Evolutionary conservation across 768 basidiomycete species (phyloP), one percentile per base, ranked within the genome.

Genomic region (Lentinula guzmanii): DNA sequence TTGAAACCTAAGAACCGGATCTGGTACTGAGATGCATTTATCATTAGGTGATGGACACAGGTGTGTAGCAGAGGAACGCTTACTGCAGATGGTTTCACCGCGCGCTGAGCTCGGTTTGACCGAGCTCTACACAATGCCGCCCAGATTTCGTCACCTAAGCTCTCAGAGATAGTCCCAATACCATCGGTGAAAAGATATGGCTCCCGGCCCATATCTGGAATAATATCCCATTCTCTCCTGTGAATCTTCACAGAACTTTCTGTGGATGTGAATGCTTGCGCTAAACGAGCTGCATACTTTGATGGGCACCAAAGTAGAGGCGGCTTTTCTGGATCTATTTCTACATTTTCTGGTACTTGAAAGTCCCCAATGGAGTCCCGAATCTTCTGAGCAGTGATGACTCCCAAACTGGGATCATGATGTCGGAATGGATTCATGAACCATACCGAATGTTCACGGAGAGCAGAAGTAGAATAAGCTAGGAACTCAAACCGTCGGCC

Each of bases 1-100:
- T 95, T 95, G 72, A 79, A 91, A 18, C 90, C 92, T 50, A 93
- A 70, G 69, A 93, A 89, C 51, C 93, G 85, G 53, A 93, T 92
- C 74, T 90, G 90, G 69, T 86, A 89, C 81, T 89, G 59, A 28
- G n/a, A 48, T 28, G 37, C 62, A 56, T 5, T 61, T 6, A 61
- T 24, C 28, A 39, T 42, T n/a, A 62, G 33, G 2, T 60, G 2
- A 5, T 53, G 31, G 2, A n/a, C 48, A 13, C 5, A n/a, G 3
- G 28, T 28, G 3, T 28, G 3, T 41, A 28, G 10, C 41, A 9
- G 51, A n/a, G 8, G 15, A 31, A 66, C 28, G 75, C 85, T 75
- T 65, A 90, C 89, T 4, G 83, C 89, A 51, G 82, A 83, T 15
- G 89, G 89, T 62, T 79, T 69, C 10, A 83, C 63, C 0, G 75